These are phyloP conservation scores for Sporisorium sorghi DNA, from an alignment of 1,284 basidiomycete genomes.

Conservation along the genomic window DNA sequence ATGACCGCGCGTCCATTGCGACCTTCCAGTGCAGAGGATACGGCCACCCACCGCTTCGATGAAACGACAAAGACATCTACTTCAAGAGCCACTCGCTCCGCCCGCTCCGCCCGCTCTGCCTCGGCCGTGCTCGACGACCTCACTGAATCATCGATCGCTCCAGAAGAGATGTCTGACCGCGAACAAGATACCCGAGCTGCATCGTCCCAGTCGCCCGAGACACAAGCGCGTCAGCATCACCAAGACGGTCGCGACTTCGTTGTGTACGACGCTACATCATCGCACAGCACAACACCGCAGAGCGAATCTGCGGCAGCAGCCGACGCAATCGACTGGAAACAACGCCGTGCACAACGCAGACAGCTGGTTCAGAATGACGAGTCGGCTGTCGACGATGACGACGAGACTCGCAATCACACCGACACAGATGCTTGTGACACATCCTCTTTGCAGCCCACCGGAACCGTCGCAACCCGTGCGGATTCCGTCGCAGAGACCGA, in stretches of 20 bases:
- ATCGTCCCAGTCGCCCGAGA: not conserved
- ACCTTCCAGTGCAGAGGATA: slow-evolving; percentile 18
- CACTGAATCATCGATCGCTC: slow-evolving; percentile 47
- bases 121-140: slow-evolving; percentile 45
- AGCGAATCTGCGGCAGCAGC: not conserved
- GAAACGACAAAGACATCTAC: slow-evolving; percentile 37
- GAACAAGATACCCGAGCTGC: slow-evolving; percentile 2
- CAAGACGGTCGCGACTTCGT: slow-evolving; percentile 35
- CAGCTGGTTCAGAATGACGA: slow-evolving; percentile 39
- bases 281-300: slow-evolving; percentile 11
- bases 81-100: slow-evolving; percentile 28
- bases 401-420: slow-evolving; percentile 18
- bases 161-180: slow-evolving; percentile 20
- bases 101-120: slow-evolving; percentile 33
- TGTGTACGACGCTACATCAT: slow-evolving; percentile 27
- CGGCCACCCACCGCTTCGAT: slow-evolving; percentile 23
- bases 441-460: slow-evolving; percentile 13
- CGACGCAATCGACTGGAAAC: slow-evolving; percentile 26
- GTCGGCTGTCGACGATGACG: slow-evolving; percentile 38
- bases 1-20: slow-evolving; percentile 40
- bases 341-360: slow-evolving; percentile 34
- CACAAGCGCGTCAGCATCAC: slow-evolving; percentile 1
- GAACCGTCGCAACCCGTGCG: slow-evolving; percentile 15
- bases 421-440: not conserved
- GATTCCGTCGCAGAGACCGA: slow-evolving; percentile 27